Evolutionary conservation across 371 early-diverging fungal genomes (phyloP).

Genomic region (Smittium mucronatum): DNA sequence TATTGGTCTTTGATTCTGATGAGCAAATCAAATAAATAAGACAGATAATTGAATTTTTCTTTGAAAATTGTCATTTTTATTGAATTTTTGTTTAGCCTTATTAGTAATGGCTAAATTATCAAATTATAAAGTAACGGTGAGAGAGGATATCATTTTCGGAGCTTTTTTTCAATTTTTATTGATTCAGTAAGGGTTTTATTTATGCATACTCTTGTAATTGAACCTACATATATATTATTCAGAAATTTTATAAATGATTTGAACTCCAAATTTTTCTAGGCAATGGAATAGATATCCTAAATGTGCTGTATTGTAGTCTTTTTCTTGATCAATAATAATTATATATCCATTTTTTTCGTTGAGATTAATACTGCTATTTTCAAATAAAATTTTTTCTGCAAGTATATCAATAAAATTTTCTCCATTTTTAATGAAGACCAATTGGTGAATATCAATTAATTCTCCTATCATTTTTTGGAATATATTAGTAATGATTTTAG

Average conservation of each 20-base stretch:
- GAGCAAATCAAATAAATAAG: conserved; percentile 15
- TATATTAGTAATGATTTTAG: neutral
- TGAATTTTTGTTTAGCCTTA: neutral
- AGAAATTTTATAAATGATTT: neutral
- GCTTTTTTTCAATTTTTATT: conserved; percentile 7
- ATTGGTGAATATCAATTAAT: neutral
- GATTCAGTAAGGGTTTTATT: conserved; percentile 6
- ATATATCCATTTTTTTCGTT: neutral
- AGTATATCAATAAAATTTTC: neutral
- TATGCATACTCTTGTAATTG: conserved; percentile 4
- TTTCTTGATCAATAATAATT: conserved; percentile 1
- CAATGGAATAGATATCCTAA: conserved; percentile 5
- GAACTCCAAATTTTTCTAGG: neutral
- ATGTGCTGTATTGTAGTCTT: conserved; percentile 4
- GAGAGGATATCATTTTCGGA: conserved; percentile 14
- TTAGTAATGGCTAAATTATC: conserved; percentile 12
- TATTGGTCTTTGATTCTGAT: neutral
- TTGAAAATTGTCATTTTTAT: neutral
- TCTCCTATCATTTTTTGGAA: conserved; percentile 1
- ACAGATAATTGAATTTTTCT: neutral
- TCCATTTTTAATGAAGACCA: conserved; percentile 3
- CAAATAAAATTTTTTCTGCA: conserved; percentile 1
- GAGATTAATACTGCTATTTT: neutral
- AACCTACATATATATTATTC: neutral
- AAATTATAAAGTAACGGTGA: conserved; percentile 16